These are phyloP conservation scores for Umbilicaria muhlenbergii DNA, from an alignment of 495 filamentous ascomycete genomes.

Conservation along the genomic window DNA sequence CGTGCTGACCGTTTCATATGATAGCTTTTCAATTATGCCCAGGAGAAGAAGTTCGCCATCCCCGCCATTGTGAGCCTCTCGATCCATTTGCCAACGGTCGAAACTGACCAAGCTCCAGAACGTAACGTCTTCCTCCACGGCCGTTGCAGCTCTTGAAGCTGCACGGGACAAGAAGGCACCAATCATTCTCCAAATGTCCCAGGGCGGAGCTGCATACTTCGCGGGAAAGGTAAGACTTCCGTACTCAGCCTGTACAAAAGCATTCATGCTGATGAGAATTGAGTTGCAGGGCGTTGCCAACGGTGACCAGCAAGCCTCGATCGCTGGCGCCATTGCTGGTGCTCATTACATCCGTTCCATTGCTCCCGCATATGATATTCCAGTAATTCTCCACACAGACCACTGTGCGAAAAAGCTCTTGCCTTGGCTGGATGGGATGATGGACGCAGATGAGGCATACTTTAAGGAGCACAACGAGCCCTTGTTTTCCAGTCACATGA, in stretches of 20 bases:
- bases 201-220: conserved; percentile 92
- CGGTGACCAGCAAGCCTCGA: conserved; percentile 70
- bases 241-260: not conserved
- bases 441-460: conserved; percentile 80
- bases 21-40: conserved; percentile 55
- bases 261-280: conserved; percentile 1
- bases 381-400: conserved; percentile 72
- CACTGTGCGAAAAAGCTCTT: conserved; percentile 91
- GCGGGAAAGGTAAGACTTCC: conserved; percentile 55
- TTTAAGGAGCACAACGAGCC: conserved; percentile 87
- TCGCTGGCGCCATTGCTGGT: conserved; percentile 71
- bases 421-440: conserved; percentile 92
- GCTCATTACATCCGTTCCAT: conserved; percentile 88
- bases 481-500: conserved; percentile 94
- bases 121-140: conserved; percentile 85
- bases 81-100: not conserved
- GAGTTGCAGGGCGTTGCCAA: conserved; percentile 57
- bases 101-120: conserved; percentile 30
- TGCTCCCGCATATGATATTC: conserved; percentile 75
- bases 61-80: conserved; percentile 60
- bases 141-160: conserved; percentile 79
- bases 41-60: conserved; percentile 75
- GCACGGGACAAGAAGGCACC: conserved; percentile 77
- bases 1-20: not conserved
- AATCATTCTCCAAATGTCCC: conserved; percentile 79